phyloP scores from a whole-genome alignment of 2,329 filamentous ascomycete genomes.

The Atkinsonella hypoxylon region DNA sequence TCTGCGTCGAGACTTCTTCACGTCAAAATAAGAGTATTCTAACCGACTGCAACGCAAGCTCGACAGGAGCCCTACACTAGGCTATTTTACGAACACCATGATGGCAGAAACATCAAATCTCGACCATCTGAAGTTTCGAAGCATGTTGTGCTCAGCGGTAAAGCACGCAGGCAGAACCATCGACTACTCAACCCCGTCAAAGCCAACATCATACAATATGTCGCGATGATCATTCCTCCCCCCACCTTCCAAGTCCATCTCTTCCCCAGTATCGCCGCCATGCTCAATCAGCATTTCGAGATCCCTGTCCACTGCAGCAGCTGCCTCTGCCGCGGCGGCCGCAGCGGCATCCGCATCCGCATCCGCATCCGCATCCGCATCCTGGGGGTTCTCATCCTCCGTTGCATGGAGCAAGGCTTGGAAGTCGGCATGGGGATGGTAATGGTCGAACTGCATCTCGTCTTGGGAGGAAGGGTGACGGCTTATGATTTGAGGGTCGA shows the following conservation, averaged over 20 bases:
- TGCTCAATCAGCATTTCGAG: slow-evolving; percentile 41
- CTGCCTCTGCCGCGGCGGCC: slow-evolving; percentile 18
- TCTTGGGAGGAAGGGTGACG: slow-evolving; percentile 14
- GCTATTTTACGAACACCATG: too few species aligned
- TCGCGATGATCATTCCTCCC: slow-evolving; percentile 14
- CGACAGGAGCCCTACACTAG: too few species aligned
- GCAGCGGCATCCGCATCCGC: slow-evolving; percentile 8
- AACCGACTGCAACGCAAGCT: too few species aligned
- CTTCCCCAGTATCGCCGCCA: slow-evolving; percentile 23
- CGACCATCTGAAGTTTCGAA: background rate
- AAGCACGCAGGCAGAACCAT: too few species aligned
- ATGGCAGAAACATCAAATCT: too few species aligned
- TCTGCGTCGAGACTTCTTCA: too few species aligned
- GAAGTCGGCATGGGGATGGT: slow-evolving; percentile 35
- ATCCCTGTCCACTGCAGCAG: slow-evolving; percentile 34
- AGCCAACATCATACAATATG: slow-evolving; percentile 17
- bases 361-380: slow-evolving; percentile 6
- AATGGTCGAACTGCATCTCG: slow-evolving; percentile 27
- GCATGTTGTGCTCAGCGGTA: background rate
- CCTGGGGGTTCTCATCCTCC: slow-evolving; percentile 22
- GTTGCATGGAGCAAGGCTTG: slow-evolving; percentile 41
- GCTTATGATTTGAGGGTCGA: slow-evolving; percentile 48
- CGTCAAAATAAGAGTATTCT: too few species aligned
- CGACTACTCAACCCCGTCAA: slow-evolving; percentile 11
- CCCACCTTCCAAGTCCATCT: slow-evolving; percentile 11